Evolutionary conservation across 2,329 filamentous ascomycete genomes (phyloP), one percentile per base, ranked within the genome.

Genomic region (Meredithiella fracta): DNA sequence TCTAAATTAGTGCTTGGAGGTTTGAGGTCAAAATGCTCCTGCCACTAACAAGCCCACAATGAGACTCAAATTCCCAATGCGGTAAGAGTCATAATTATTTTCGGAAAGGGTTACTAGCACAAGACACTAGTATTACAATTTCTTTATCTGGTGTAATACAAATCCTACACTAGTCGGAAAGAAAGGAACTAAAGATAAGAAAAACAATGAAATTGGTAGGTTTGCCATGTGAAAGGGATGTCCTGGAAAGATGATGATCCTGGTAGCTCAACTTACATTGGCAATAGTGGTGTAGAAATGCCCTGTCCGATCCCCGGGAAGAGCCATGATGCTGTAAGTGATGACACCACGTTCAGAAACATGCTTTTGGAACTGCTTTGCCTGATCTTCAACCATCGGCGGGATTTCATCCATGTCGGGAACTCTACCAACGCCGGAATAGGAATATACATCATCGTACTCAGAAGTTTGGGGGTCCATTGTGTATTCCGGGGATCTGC

Each of bases 231-330:
- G 23, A 49, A 8, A 6, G 23, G 23, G 4, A n/a, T 1, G 22
- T 52, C 22, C 6, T 23, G 23, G 34, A 22, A 40, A 23, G 20
- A 22, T 14, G 8, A 26, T 11, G 20, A n/a, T n/a, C n/a, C 3
- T 40, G 40, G 20, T 11, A 3, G 11, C 3, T 26, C n/a, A 54
- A 55, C 53, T 55, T 50, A 50, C 53, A 50, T 55, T 55, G 31
- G 40, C 44, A 25, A 55, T 20, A 3, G 47, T 31, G 2, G 42
- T 55, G 17, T 55, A 55, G 29, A 55, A 55, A 22, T 26, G 15
- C 7, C 53, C 53, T 3, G 53, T 55, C 2, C 9, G 23, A 5
- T n/a, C 15, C 5, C 53, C 53, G 5, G 53, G 42, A 5, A 37
- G 14, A 2, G 53, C 53, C 2, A 37, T 23, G 44, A 50, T 37